Evolutionary conservation across 495 filamentous ascomycete genomes (phyloP), one percentile per base, ranked within the genome.

Genomic region (Elasticomyces elasticus): DNA sequence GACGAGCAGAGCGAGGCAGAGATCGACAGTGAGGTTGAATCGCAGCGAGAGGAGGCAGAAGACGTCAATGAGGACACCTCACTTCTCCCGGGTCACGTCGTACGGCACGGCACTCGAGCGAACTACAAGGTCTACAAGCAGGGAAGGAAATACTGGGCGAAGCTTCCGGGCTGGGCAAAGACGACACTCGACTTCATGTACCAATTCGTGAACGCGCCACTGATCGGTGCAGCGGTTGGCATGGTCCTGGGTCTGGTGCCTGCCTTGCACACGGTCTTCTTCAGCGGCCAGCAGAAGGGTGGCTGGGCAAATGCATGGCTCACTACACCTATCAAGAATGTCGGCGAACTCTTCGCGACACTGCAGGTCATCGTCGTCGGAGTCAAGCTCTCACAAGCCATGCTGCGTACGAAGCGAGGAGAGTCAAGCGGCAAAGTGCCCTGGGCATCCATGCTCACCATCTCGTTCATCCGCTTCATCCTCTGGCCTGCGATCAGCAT

Each of bases 281-380:
- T 91, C 69, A 75, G 70, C 49, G 62, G 70, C 2, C 72, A 74
- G 20, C 59, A 78, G 13, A 67, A 86, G n/a, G 86, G 85, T 1
- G 84, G 86, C 1, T 79, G 81, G 35, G 77, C 85, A 53, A 80
- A 74, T 31, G 82, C 83, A 1, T 89, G 84, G 85, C 67, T 89
- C 51, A 87, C 84, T 1, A 71, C 73, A 0, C 79, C 79, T 15
- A 60, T 89, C 28, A 71, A 76, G 58, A 85, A 84, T 52, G 71
- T 88, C 15, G 84, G 86, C 0, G 72, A 75, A 0, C 69, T 89
- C 3, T 91, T 91, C 62, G 80, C 86, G 0, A 74, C 79, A 0
- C 67, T 88, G 22, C 86, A 86, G 55, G 78, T 88, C 23, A 76
- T 89, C 23, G 74, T 87, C 0, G 82, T 85, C n/a, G 84, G 86